Evolutionary conservation across 2,329 filamentous ascomycete genomes (phyloP).

Genomic region (Akanthomyces muscarius): DNA sequence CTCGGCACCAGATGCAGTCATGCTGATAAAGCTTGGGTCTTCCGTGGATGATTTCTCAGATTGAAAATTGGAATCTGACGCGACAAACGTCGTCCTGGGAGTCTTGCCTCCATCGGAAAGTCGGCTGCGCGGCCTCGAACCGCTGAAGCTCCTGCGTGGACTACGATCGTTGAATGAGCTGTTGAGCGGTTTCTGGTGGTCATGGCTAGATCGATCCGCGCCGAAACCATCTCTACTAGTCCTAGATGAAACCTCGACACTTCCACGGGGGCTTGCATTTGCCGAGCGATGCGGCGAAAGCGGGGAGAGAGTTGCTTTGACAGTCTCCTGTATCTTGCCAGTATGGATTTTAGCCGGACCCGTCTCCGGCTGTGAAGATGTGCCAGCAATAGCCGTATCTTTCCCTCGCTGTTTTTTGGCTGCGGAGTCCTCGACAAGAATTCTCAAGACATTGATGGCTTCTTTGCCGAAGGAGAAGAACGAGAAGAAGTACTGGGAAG

Average conservation of each 20-base stretch:
- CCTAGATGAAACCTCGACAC: conserved; percentile 46
- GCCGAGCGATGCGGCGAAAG: conserved; percentile 40
- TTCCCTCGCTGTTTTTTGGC: conserved; percentile 19
- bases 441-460: conserved; percentile 72
- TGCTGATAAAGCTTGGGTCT: conserved; percentile 67
- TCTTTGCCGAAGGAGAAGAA: conserved; percentile 87
- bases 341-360: conserved; percentile 33
- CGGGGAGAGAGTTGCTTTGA: conserved; percentile 58
- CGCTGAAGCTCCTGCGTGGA: conserved; percentile 60
- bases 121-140: conserved; percentile 48
- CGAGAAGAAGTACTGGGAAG: conserved; percentile 80
- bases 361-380: conserved; percentile 25
- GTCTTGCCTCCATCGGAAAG: conserved; percentile 36
- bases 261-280: conserved; percentile 51
- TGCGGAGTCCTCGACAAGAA: conserved; percentile 63
- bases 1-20: conserved; percentile 65
- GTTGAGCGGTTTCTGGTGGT: conserved; percentile 37
- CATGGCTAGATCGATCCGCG: conserved; percentile 48
- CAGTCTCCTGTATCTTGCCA: conserved; percentile 48
- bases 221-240: conserved; percentile 52
- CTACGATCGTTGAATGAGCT: conserved; percentile 39
- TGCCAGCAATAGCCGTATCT: conserved; percentile 22
- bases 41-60: conserved; percentile 57
- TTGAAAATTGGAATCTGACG: conserved; percentile 71
- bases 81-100: conserved; percentile 50